phyloP scores from a whole-genome alignment of 1,139 yeast genomes.

The Suhomyces guaymorum region DNA sequence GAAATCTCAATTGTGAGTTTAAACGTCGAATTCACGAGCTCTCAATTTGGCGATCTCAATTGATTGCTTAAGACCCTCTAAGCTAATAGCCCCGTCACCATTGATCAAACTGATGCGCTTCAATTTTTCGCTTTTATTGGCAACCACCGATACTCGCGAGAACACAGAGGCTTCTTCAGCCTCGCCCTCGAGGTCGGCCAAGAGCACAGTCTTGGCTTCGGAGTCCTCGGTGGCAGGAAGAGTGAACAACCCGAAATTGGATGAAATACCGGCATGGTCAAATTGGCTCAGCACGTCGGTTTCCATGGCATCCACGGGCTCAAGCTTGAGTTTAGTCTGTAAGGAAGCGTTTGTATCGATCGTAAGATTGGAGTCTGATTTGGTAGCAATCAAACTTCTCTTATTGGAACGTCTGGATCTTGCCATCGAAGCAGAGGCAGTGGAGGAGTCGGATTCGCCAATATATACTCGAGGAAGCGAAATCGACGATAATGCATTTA shows the following conservation, averaged over 20 bases:
- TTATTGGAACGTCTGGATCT: constrained; percentile 49
- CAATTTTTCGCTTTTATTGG: constrained; percentile 21
- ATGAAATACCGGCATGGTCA: constrained; percentile 43
- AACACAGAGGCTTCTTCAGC: constrained; percentile 62
- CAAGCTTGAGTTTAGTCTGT: constrained; percentile 33
- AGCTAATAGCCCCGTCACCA: constrained; percentile 37
- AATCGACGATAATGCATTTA: constrained; percentile 62
- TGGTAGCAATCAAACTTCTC: constrained; percentile 26
- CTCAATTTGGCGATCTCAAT: constrained; percentile 44
- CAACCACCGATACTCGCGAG: constrained; percentile 44
- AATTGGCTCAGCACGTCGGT: constrained; percentile 10
- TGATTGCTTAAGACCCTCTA: constrained; percentile 47
- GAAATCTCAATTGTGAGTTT: too few species aligned
- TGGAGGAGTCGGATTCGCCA: constrained; percentile 38
- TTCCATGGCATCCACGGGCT: constrained; percentile 22
- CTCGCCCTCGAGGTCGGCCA: constrained; percentile 78
- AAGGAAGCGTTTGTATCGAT: constrained; percentile 29
- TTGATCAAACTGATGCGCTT: constrained; percentile 19
- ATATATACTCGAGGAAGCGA: constrained; percentile 67
- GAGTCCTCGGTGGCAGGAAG: constrained; percentile 34
- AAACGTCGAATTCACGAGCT: constrained; percentile 11
- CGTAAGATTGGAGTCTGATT: constrained; percentile 30
- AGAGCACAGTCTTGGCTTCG: constrained; percentile 34
- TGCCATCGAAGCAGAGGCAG: constrained; percentile 35
- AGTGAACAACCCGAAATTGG: constrained; percentile 66